phyloP scores from a whole-genome alignment of 1,284 basidiomycete species.

The Sutorius eximius region DNA sequence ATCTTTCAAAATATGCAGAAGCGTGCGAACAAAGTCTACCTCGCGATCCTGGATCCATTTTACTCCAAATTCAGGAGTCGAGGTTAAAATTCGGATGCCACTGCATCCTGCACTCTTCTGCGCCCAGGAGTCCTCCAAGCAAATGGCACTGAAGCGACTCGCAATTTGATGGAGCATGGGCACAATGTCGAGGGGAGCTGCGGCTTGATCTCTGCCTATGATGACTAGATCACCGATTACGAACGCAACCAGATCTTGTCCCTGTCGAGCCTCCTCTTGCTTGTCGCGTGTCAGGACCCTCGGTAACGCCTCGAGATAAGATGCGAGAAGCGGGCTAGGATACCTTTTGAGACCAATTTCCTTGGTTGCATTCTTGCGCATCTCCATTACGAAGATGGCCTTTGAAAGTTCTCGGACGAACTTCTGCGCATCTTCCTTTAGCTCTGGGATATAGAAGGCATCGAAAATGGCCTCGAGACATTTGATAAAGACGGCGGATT shows the following conservation, averaged over 20 bases:
- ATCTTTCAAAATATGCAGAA: slow-evolving; percentile 94
- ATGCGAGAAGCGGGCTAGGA: slow-evolving; percentile 62
- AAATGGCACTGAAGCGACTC: slow-evolving; percentile 78
- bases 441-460: slow-evolving; percentile 69
- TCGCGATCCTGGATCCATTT: slow-evolving; percentile 89
- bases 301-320: slow-evolving; percentile 78
- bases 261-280: slow-evolving; percentile 56
- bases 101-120: slow-evolving; percentile 85
- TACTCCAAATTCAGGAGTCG: slow-evolving; percentile 68
- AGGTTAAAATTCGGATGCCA: slow-evolving; percentile 79
- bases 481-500: slow-evolving; percentile 71
- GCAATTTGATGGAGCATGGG: slow-evolving; percentile 76
- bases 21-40: slow-evolving; percentile 87
- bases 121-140: slow-evolving; percentile 87
- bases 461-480: slow-evolving; percentile 82
- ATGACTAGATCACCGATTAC: slow-evolving; percentile 71
- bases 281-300: slow-evolving; percentile 68
- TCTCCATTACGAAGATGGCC: slow-evolving; percentile 67
- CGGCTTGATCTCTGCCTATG: slow-evolving; percentile 48
- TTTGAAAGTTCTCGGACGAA: slow-evolving; percentile 69
- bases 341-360: slow-evolving; percentile 55
- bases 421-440: slow-evolving; percentile 66
- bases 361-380: slow-evolving; percentile 55
- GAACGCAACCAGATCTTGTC: slow-evolving; percentile 57
- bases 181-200: slow-evolving; percentile 55